Evolutionary conservation across 2,329 filamentous ascomycete genomes (phyloP).

Genomic region (Pseudogymnoascus sp.): DNA sequence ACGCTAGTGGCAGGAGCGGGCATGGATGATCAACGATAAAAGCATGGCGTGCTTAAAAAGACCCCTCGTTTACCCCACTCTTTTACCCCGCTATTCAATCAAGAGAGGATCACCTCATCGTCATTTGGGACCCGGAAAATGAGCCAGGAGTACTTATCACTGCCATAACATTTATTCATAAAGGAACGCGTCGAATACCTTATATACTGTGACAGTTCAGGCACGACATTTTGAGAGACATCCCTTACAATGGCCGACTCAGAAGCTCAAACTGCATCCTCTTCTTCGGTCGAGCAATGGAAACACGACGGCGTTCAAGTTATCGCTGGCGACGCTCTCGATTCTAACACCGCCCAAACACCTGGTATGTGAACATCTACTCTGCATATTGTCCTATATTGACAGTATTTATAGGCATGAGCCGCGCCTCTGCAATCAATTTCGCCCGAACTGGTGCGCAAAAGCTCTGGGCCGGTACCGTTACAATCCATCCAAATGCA

Average conservation of each 20-base stretch:
- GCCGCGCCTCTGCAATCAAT: conserved; percentile 37
- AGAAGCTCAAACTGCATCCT: neutral
- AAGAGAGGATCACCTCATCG: neutral
- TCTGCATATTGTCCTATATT: neutral
- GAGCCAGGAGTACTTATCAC: neutral
- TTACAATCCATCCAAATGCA: conserved; percentile 36
- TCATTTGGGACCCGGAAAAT: neutral
- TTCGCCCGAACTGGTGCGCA: conserved; percentile 37
- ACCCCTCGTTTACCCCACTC: neutral
- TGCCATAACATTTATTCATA: neutral
- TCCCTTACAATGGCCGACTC: neutral
- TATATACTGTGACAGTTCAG: no score
- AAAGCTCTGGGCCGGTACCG: conserved; percentile 39
- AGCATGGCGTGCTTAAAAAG: neutral
- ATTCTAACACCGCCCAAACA: conserved; percentile 36
- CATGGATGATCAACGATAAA: neutral
- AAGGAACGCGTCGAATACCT: neutral
- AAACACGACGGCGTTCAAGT: conserved; percentile 36
- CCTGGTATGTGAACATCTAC: conserved; percentile 25
- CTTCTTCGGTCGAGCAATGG: conserved; percentile 26
- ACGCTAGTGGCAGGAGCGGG: neutral
- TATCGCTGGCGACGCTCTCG: conserved; percentile 34
- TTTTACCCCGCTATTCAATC: neutral
- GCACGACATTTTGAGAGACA: no score
- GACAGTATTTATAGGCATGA: conserved; percentile 28